Conservation (phyloP, 352 stramenopile genomes). For the Plasmopara muralis region DNA sequence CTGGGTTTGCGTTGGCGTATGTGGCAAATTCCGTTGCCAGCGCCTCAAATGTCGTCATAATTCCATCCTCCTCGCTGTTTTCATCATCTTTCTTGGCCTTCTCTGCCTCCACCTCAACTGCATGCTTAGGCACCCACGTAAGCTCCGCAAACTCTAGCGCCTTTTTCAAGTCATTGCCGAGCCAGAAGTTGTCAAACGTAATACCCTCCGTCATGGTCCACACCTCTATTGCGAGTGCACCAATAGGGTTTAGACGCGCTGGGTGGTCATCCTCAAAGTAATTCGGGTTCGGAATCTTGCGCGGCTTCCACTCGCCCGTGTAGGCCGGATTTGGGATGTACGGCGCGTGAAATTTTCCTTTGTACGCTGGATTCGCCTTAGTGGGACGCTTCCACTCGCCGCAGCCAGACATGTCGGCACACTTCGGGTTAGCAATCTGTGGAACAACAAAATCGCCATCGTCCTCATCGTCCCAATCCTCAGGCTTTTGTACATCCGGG, state of each 20-base stretch:
- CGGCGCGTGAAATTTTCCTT: slow-evolving; percentile 88
- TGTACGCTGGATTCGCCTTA: slow-evolving; percentile 88
- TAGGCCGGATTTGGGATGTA: slow-evolving; percentile 91
- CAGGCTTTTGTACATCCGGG: slow-evolving; percentile 67
- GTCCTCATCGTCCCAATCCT: slow-evolving; percentile 93
- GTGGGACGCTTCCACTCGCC: slow-evolving; percentile 85
- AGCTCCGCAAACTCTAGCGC: slow-evolving; percentile 70
- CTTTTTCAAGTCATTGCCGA: slow-evolving; percentile 79
- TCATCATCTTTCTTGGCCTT: slow-evolving; percentile 34
- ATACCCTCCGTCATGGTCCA: slow-evolving; percentile 88
- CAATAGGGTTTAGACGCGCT: slow-evolving; percentile 81
- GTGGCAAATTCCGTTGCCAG: slow-evolving; percentile 35
- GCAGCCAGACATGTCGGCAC: slow-evolving; percentile 75
- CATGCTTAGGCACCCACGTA: slow-evolving; percentile 74
- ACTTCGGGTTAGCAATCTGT: slow-evolving; percentile 88
- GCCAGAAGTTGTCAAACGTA: slow-evolving; percentile 90
- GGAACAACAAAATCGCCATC: slow-evolving; percentile 88
- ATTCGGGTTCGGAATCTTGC: slow-evolving; percentile 86
- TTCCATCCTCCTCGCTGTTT: slow-evolving; percentile 40
- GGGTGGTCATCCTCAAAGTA: slow-evolving; percentile 85
- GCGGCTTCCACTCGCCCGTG: slow-evolving; percentile 86
- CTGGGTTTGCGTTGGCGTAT: slow-evolving; percentile 54
- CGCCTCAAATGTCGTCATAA: slow-evolving; percentile 38
- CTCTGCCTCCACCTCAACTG: slow-evolving; percentile 47
- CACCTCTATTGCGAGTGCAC: slow-evolving; percentile 87